A percentile compares a stretch with the other conserved stretches of the same genome.
Conservation (phyloP, 2,329 filamentous ascomycete species). For the Thielaviopsis euricoi region DNA sequence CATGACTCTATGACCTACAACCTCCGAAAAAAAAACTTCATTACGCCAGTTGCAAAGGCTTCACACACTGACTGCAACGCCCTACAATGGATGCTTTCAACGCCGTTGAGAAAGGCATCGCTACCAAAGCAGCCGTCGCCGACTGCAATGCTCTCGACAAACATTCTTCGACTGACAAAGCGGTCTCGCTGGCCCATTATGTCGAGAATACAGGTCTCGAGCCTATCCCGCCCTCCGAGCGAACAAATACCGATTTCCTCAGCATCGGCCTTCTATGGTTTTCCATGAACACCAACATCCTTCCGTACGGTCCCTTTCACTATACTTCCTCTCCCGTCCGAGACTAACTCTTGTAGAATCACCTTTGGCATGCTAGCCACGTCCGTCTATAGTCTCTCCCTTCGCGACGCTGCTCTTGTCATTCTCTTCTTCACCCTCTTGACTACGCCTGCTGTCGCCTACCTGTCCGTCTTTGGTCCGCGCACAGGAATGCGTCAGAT, state of each 20-base stretch:
- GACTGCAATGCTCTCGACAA: too few relatives aligned
- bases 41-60: too few relatives aligned
- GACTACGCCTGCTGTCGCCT: constrained; percentile 36
- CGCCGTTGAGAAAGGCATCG: neutral
- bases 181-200: neutral
- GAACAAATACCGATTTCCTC: constrained; percentile 24
- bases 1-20: neutral
- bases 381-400: constrained; percentile 30
- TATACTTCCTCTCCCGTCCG: constrained; percentile 2
- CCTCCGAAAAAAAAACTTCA: too few relatives aligned
- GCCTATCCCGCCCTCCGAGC: constrained; percentile 26
- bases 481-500: constrained; percentile 50
- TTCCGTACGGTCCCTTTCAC: constrained; percentile 20
- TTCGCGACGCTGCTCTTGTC: constrained; percentile 39
- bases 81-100: neutral
- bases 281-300: constrained; percentile 31
- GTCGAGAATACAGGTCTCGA: constrained; percentile 13
- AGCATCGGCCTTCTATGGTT: constrained; percentile 33
- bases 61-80: too few relatives aligned
- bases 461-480: constrained; percentile 40
- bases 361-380: constrained; percentile 49
- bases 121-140: neutral
- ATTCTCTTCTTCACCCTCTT: constrained; percentile 48
- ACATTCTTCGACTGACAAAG: neutral
- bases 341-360: constrained; percentile 24